Evolutionary conservation across 805 yeast species (phyloP).

Genomic region (Schwanniomyces sp.): DNA sequence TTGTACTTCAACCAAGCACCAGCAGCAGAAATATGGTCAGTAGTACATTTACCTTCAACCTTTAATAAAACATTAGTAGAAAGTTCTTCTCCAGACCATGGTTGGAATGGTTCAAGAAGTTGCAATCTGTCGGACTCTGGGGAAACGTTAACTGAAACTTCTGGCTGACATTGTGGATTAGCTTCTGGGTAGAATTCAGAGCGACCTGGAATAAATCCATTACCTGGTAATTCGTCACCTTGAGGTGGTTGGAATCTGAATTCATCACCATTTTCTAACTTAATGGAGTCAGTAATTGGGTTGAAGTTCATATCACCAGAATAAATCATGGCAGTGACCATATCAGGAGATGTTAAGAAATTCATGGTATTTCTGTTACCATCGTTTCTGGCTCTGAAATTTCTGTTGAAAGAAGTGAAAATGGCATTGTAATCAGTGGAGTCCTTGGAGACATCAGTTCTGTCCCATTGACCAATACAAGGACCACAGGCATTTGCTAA

Average conservation of each 20-base stretch:
- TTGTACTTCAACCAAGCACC: slow-evolving; percentile 98
- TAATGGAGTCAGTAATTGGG: slow-evolving; percentile 85
- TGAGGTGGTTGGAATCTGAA: slow-evolving; percentile 79
- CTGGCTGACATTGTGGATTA: slow-evolving; percentile 64
- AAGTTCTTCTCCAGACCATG: slow-evolving; percentile 87
- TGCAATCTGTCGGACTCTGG: slow-evolving; percentile 92
- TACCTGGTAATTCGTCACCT: slow-evolving; percentile 81
- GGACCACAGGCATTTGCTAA: slow-evolving; percentile 99
- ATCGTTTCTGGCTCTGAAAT: slow-evolving; percentile 96
- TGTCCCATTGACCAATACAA: slow-evolving; percentile 99
- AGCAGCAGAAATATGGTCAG: slow-evolving; percentile 98
- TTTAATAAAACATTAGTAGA: slow-evolving; percentile 75
- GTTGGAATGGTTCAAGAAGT: slow-evolving; percentile 80
- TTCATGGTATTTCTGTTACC: slow-evolving; percentile 98
- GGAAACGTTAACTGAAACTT: slow-evolving; percentile 64
- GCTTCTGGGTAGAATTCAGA: slow-evolving; percentile 69
- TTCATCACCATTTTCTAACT: slow-evolving; percentile 62
- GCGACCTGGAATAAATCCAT: slow-evolving; percentile 78
- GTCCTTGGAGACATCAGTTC: slow-evolving; percentile 69
- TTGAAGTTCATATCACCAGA: slow-evolving; percentile 91
- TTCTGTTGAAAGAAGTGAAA: slow-evolving; percentile 96
- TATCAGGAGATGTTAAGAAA: slow-evolving; percentile 97
- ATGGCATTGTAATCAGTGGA: slow-evolving; percentile 78
- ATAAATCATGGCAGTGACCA: slow-evolving; percentile 95
- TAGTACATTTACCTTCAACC: slow-evolving; percentile 97